Conservation (phyloP, 2,329 filamentous ascomycete genomes). For the Colletotrichum sp. region DNA sequence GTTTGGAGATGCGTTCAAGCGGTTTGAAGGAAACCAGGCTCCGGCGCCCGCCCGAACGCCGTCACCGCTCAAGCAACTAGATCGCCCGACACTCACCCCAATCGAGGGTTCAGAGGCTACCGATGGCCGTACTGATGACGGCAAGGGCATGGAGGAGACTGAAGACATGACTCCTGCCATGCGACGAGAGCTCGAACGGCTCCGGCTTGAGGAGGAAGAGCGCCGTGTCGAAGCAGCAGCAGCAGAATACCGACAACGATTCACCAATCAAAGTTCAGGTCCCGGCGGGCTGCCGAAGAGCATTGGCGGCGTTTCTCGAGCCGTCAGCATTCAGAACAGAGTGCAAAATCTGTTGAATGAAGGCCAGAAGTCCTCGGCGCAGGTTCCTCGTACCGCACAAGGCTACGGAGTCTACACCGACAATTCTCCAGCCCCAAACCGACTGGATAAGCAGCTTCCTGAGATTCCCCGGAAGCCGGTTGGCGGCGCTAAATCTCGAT, state of each 20-base stretch:
- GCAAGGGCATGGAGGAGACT: conserved; percentile 63
- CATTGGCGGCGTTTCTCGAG: conserved; percentile 66
- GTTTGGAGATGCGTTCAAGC: conserved; percentile 92
- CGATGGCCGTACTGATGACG: conserved; percentile 71
- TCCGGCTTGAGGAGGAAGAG: conserved; percentile 85
- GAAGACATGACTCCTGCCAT: conserved; percentile 85
- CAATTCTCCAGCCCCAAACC: conserved; percentile 39
- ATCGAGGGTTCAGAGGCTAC: conserved; percentile 80
- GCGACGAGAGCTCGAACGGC: conserved; percentile 85
- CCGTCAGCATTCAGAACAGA: conserved; percentile 88
- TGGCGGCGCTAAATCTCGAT: conserved; percentile 33
- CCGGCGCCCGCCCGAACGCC: conserved; percentile 44
- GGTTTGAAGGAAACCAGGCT: conserved; percentile 72
- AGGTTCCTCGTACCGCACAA: conserved; percentile 74
- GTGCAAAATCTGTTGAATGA: conserved; percentile 87
- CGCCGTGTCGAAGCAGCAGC: conserved; percentile 86
- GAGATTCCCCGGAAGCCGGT: conserved; percentile 59
- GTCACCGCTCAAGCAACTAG: conserved; percentile 54
- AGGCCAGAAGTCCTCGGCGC: conserved; percentile 64
- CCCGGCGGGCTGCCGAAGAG: conserved; percentile 53
- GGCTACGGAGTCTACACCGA: conserved; percentile 91
- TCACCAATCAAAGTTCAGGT: conserved; percentile 60
- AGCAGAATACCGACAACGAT: conserved; percentile 81
- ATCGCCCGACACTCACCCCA: conserved; percentile 64
- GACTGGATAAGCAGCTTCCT: conserved; percentile 43